Evolutionary conservation across 306 rosid species (phyloP).

Genomic region (Prunus kanzakura): DNA sequence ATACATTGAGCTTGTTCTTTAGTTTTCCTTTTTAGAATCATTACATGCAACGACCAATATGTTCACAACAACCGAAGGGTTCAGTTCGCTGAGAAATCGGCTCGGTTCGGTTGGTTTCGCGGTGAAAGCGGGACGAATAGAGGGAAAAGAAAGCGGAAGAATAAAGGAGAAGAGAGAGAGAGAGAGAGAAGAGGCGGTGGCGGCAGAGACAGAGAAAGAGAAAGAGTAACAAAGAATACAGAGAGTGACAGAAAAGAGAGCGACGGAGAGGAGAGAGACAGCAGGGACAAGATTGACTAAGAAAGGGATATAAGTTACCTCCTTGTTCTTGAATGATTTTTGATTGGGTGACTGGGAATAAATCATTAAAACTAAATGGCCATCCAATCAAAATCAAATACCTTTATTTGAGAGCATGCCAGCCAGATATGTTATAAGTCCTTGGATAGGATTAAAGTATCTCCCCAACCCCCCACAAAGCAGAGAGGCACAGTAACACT

Average conservation of each 20-base stretch:
- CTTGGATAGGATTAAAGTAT: neutral
- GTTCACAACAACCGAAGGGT: neutral
- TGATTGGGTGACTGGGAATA: neutral
- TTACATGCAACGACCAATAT: neutral
- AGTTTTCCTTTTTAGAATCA: neutral
- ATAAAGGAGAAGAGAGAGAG: too few species aligned
- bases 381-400: neutral
- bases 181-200: too few species aligned
- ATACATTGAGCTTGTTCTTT: neutral
- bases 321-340: neutral
- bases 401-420: neutral
- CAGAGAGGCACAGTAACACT: too few species aligned
- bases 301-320: neutral
- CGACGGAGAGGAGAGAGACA: too few species aligned
- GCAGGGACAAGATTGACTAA: neutral
- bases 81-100: too few species aligned
- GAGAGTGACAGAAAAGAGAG: too few species aligned
- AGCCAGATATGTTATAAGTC: neutral
- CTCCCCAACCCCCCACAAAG: neutral
- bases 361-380: neutral
- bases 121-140: too few species aligned
- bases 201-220: too few species aligned
- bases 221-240: too few species aligned
- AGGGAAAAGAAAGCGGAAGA: too few species aligned
- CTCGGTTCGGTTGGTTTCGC: too few species aligned